Base-by-base conservation (phyloP, 148 eudicot genomes). In the Rhododendron ferrugineum region DNA sequence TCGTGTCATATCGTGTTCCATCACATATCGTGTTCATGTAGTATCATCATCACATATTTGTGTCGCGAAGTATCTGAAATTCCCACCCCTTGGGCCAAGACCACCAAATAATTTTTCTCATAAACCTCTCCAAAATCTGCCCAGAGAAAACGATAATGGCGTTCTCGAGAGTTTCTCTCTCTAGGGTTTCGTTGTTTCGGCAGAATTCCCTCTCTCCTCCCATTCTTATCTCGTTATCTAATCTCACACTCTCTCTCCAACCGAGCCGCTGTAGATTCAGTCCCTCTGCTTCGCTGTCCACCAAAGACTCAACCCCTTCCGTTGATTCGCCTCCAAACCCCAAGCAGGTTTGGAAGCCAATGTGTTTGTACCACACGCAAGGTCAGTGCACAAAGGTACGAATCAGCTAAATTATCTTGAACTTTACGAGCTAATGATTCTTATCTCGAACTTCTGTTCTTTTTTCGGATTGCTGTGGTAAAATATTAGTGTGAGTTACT, bases 311-410 rank as follows among this genome's bases (percentile, higher is more conserved):
- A 58, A 14, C 74, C 47, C 78, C 89, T 66, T 70, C 86, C 32
- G 36, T 85, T 46, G 77, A 58, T 40, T 76, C 82, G 46, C 42
- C 81, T 83, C 52, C 56, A 68, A 42, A 42, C 79, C 62, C 82
- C 1, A 85, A 56, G 58, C 85, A 64, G 64, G 52, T 30, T 50
- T 96, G 98, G 98, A 96, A 91, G 86, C 98, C 98, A 30, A 86
- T 91, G 89, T 96, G 99, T 89, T 89, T 96, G 85, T 96, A 96
- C 79, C 89, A 86, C 87, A 91, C 98, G 16, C 98, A 96, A 86
- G 97, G 93, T 11, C 93, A 90, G 62, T 96, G 99, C 88, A 94
- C 99, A 13, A 87, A 49, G 97, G 98, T 95, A 89, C 32, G 88
- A 36, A 62, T 50, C 30, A 44, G 22, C 78, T 9, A 46, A 46